phyloP scores from a whole-genome alignment of 2,329 filamentous ascomycete genomes.

The Aspergillus caelatus region DNA sequence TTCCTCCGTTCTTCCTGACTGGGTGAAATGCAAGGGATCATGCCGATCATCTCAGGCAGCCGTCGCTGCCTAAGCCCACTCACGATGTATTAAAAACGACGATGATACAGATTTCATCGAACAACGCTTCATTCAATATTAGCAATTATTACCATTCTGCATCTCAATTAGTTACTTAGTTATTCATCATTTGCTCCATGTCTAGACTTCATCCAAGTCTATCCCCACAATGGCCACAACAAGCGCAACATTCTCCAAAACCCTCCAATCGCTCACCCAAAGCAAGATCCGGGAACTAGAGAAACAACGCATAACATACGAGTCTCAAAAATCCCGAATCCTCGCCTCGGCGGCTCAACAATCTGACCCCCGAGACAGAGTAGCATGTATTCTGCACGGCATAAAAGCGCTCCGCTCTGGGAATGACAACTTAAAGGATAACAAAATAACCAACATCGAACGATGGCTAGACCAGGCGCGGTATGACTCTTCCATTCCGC shows the following conservation, averaged over 20 bases:
- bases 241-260: constrained; percentile 17
- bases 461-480: constrained; percentile 40
- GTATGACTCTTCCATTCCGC: constrained; percentile 41
- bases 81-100: not conserved
- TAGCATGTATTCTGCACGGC: constrained; percentile 13
- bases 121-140: not conserved
- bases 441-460: constrained; percentile 32
- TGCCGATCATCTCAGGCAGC: not conserved
- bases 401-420: constrained; percentile 19
- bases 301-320: constrained; percentile 24
- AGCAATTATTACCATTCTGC: not conserved
- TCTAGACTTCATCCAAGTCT: not conserved
- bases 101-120: not conserved
- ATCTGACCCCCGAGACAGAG: constrained; percentile 6
- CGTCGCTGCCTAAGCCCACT: not conserved
- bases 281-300: constrained; percentile 33
- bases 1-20: no score
- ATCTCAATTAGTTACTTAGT: not conserved
- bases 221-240: constrained; percentile 2
- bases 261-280: constrained; percentile 23
- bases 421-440: constrained; percentile 12
- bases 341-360: constrained; percentile 13
- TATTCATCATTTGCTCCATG: not conserved
- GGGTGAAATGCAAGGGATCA: not conserved
- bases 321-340: constrained; percentile 19